These are phyloP conservation scores for Casuarina equisetifolia DNA, from an alignment of 306 rosid genomes.

Conservation along the genomic window DNA sequence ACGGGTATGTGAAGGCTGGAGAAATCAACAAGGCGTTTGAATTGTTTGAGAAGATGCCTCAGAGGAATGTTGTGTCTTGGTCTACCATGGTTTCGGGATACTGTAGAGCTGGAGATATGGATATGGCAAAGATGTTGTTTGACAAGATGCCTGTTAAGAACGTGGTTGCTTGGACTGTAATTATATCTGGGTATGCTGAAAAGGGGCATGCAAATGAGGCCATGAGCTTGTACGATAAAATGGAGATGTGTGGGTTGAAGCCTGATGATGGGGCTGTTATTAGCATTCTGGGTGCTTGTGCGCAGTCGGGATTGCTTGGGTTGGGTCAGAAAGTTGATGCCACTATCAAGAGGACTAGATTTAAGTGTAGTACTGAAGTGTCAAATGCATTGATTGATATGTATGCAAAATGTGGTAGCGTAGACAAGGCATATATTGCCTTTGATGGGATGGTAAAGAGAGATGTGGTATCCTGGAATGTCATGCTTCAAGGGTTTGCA, in stretches of 20 bases:
- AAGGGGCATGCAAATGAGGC: conserved; percentile 65
- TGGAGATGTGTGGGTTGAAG: conserved; percentile 64
- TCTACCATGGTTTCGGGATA: conserved; percentile 70
- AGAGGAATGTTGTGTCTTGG: conserved; percentile 77
- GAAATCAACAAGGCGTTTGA: conserved; percentile 60
- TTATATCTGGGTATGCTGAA: conserved; percentile 81
- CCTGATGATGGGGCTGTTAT: conserved; percentile 58
- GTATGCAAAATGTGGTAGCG: conserved; percentile 76
- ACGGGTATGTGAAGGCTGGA: conserved; percentile 62
- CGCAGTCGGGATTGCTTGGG: conserved; percentile 65
- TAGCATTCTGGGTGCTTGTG: conserved; percentile 71
- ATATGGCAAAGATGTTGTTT: conserved; percentile 74
- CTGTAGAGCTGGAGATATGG: conserved; percentile 63
- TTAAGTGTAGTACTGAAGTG: conserved; percentile 57
- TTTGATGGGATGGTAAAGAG: conserved; percentile 48
- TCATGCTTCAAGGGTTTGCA: conserved; percentile 78
- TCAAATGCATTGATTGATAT: conserved; percentile 79
- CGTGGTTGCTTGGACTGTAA: conserved; percentile 75
- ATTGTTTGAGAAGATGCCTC: conserved; percentile 67
- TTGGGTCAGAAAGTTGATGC: conserved; percentile 70
- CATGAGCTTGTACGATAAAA: conserved; percentile 46
- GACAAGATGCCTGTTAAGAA: conserved; percentile 66
- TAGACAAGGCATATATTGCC: conserved; percentile 52
- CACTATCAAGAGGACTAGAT: conserved; percentile 46
- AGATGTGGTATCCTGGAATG: conserved; percentile 81